Conservation (phyloP, 129 eudicot species). For the Smallanthus sonchifolius region DNA sequence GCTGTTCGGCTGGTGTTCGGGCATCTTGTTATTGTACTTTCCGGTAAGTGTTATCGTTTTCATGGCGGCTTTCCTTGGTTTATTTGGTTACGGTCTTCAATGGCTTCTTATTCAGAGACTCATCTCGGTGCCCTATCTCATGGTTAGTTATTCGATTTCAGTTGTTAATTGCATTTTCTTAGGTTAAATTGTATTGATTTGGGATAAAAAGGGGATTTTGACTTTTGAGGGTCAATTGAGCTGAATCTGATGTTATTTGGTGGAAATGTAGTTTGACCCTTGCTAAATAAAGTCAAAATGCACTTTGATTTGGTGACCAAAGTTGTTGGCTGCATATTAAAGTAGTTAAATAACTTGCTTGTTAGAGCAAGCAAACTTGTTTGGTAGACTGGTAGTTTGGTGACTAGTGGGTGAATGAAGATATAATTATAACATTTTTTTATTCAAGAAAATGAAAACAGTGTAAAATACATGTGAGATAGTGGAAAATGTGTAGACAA, state of each 20-base stretch:
- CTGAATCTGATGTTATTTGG: neutral
- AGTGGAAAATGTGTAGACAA: neutral
- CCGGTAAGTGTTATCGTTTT: slow-evolving; percentile 50
- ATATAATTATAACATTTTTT: neutral
- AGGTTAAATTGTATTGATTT: neutral
- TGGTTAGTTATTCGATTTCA: slow-evolving; percentile 37
- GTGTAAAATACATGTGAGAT: neutral
- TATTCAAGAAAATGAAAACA: neutral
- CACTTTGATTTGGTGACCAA: slow-evolving; percentile 17
- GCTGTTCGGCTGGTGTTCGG: slow-evolving; percentile 67
- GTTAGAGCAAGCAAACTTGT: neutral
- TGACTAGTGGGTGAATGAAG: slow-evolving; percentile 22
- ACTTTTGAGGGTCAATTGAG: neutral
- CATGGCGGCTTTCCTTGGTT: slow-evolving; percentile 52
- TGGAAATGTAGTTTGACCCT: slow-evolving; percentile 11
- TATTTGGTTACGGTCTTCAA: slow-evolving; percentile 60
- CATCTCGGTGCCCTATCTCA: slow-evolving; percentile 48
- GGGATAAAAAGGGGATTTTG: neutral
- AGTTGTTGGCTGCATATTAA: slow-evolving; percentile 10
- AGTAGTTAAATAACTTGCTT: neutral
- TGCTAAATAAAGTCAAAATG: slow-evolving; percentile 14
- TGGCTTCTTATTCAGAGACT: slow-evolving; percentile 51
- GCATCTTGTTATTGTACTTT: slow-evolving; percentile 34
- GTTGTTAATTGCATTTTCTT: neutral
- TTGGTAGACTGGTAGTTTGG: slow-evolving; percentile 33